Evolutionary conservation across 2,329 filamentous ascomycete genomes (phyloP).

Genomic region (Lasiodiplodia theobromae): DNA sequence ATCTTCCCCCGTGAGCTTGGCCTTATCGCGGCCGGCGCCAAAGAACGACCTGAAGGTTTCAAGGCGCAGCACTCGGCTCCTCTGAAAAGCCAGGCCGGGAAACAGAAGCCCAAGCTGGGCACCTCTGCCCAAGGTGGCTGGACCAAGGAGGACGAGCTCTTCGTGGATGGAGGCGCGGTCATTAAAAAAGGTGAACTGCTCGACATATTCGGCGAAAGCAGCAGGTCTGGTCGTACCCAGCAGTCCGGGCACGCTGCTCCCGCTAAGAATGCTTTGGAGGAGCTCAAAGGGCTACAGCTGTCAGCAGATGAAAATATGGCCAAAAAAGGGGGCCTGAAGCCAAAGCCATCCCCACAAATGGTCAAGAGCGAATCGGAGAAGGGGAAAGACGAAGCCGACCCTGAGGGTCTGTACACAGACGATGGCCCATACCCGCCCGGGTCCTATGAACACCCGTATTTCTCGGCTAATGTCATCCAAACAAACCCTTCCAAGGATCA

Average conservation of each 20-base stretch:
- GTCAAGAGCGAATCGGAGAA: not conserved
- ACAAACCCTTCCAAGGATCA: not conserved
- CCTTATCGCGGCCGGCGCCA: conserved; percentile 63
- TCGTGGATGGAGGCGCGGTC: conserved; percentile 8
- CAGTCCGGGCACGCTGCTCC: not conserved
- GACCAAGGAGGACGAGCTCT: conserved; percentile 15
- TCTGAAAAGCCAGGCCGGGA: not conserved
- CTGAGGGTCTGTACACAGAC: conserved; percentile 4
- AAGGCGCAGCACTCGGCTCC: not conserved
- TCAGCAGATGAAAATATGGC: not conserved
- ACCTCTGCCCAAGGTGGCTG: not conserved
- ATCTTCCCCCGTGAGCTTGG: conserved; percentile 78
- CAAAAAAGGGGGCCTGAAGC: no score
- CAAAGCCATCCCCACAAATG: not conserved
- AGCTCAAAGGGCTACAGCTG: not conserved
- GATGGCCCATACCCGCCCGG: conserved; percentile 7
- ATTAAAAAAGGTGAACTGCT: conserved; percentile 8
- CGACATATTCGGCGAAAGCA: conserved; percentile 8
- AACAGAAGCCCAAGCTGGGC: not conserved
- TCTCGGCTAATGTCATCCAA: not conserved
- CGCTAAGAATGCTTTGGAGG: not conserved
- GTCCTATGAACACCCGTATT: not conserved
- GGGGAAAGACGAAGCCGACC: not conserved
- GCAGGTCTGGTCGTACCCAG: not conserved
- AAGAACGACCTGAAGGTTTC: not conserved